These are phyloP conservation scores for Colletotrichum spaethianum DNA, from an alignment of 2,329 filamentous ascomycete genomes.

Conservation along the genomic window DNA sequence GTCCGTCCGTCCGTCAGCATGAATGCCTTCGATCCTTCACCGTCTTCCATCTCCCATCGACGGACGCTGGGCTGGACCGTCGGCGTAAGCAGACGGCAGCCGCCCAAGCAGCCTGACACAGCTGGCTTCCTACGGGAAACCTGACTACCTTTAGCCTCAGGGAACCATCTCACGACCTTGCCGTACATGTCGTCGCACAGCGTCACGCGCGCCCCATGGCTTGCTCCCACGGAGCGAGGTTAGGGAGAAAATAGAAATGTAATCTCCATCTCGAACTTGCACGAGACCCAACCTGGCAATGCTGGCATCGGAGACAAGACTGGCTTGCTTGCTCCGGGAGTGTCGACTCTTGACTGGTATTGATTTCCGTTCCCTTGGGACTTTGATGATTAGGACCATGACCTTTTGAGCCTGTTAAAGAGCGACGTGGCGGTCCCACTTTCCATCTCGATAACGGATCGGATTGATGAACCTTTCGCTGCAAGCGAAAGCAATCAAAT, in stretches of 20 bases:
- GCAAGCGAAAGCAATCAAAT: conserved; percentile 5
- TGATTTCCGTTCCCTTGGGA: neutral
- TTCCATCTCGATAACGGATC: conserved; percentile 3
- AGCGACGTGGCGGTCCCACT: neutral
- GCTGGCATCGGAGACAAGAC: neutral
- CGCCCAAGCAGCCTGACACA: conserved; percentile 33
- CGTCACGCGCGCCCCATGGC: neutral
- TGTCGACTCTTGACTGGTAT: neutral
- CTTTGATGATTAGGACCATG: neutral
- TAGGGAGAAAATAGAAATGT: conserved; percentile 27
- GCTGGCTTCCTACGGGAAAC: conserved; percentile 13
- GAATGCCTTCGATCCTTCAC: neutral
- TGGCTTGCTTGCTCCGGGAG: neutral
- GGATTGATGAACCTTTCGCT: conserved; percentile 8
- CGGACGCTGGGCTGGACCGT: conserved; percentile 2
- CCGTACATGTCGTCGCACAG: conserved; percentile 4
- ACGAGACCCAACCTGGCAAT: neutral
- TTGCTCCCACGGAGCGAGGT: conserved; percentile 9
- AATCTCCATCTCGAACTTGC: conserved; percentile 19
- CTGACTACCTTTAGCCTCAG: conserved; percentile 3
- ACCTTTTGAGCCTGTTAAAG: neutral
- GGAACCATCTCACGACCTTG: conserved; percentile 4
- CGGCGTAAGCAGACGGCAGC: conserved; percentile 18
- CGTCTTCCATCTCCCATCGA: neutral
- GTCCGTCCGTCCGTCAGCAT: no score